Percentiles rank a stretch among this genome's conserved stretches.
Evolutionary conservation across 345 rosid species (phyloP).

Genomic region (Kandelia obovata): DNA sequence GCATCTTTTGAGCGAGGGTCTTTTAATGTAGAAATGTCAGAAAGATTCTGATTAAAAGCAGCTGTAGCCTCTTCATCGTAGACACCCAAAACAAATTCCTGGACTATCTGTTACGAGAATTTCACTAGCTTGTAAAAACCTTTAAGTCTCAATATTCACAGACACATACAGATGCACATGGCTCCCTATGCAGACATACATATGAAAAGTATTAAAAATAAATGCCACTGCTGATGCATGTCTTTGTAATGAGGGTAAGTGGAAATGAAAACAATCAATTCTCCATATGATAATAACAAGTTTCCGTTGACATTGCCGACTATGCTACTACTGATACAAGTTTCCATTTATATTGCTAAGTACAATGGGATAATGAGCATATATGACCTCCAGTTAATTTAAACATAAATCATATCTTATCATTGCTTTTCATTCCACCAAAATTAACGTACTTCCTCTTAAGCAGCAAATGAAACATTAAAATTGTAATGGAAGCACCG

Average conservation of each 20-base stretch:
- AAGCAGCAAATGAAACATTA: not conserved
- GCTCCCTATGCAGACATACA: not conserved
- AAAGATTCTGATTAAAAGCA: constrained; percentile 65
- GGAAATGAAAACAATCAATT: constrained; percentile 1
- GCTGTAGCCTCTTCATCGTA: constrained; percentile 78
- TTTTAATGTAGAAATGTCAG: constrained; percentile 63
- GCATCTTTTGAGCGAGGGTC: constrained; percentile 84
- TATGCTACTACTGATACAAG: not conserved
- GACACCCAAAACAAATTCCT: constrained; percentile 73
- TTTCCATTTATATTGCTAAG: not conserved
- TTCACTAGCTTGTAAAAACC: not conserved
- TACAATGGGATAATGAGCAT: not conserved
- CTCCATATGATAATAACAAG: not conserved
- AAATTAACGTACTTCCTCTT: constrained; percentile 2
- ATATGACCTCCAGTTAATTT: not conserved
- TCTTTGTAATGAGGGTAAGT: not conserved
- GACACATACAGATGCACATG: not conserved
- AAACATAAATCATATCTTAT: not conserved
- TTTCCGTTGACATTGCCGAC: not conserved
- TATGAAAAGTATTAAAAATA: not conserved
- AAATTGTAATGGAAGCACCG: not conserved
- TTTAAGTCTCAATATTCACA: not conserved
- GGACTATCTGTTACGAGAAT: constrained; percentile 54
- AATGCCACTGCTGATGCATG: not conserved
- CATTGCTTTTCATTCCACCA: not conserved